Evolutionary conservation across 371 early-diverging fungal species (phyloP), one percentile per base, ranked within the genome.

Genomic region (Globomyces sp.): DNA sequence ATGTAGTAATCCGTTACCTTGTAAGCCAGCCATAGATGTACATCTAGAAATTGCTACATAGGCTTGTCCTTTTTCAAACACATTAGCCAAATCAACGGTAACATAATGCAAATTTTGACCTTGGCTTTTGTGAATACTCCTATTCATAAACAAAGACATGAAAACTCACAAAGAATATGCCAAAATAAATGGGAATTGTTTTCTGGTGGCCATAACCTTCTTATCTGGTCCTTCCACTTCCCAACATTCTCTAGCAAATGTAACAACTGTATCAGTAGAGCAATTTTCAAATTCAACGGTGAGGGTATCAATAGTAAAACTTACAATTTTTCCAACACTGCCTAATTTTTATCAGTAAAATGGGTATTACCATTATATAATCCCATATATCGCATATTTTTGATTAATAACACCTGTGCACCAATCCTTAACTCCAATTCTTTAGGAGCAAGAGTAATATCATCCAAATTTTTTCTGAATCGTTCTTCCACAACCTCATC

Each of bases 21-120:
- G 91, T 36, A 80, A 64, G 2, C 74, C 74, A 13, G 72, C 73
- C 60, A 80, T 47, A 8, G 51, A 58, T 0, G 87, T 88, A 0
- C 93, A 92, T 1, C 95, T 76, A 0, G 93, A 92, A 2, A 96
- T 71, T 0, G 95, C 97, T 1, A 95, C 95, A 71, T 96, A 96
- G 0, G 89, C 91, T 66, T 94, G 95, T 0, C 97, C 94, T 50
- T 78, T 82, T 72, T 90, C 93, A 86, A 96, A 96, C 24, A 88
- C 82, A 9, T 60, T 51, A 10, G 81, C 80, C 45, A 95, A 74
- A 76, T 96, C 93, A 2, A 95, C 91, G 48, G 84, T 74, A 3
- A 93, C 83, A 1, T 83, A 75, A 37, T 87, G 85, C 57, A 96
- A 78, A 24, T 95, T 94, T 74, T 93, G 93, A 0, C 96, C 97